These are phyloP conservation scores for Lentinus tigrinus DNA, from an alignment of 768 basidiomycete genomes.

Conservation along the genomic window DNA sequence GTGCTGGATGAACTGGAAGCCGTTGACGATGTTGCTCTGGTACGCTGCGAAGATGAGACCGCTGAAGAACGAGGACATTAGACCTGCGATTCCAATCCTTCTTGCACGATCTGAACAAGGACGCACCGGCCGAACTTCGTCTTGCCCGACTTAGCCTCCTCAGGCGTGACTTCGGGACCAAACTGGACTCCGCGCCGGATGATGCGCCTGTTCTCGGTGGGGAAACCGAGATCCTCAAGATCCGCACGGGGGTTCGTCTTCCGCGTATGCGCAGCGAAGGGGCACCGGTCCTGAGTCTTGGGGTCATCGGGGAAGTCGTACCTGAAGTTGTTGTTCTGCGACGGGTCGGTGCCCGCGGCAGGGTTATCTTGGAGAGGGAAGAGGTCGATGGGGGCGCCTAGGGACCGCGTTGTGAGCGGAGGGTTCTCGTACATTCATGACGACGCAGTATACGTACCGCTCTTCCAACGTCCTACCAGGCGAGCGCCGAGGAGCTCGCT, in stretches of 20 bases:
- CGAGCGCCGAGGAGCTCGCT: slow-evolving; percentile 33
- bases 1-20: slow-evolving; percentile 35
- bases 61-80: not conserved
- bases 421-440: too few relatives aligned
- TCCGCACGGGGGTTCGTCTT: slow-evolving; percentile 31
- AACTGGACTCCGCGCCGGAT: slow-evolving; percentile 50
- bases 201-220: slow-evolving; percentile 33
- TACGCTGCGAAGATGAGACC: slow-evolving; percentile 26
- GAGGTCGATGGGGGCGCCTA: slow-evolving; percentile 31
- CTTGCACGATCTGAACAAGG: slow-evolving; percentile 37
- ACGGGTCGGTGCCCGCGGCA: slow-evolving; percentile 25
- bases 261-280: slow-evolving; percentile 30
- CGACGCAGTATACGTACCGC: slow-evolving; percentile 13
- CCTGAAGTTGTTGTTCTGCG: slow-evolving; percentile 31
- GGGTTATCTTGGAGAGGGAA: slow-evolving; percentile 27
- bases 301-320: slow-evolving; percentile 23
- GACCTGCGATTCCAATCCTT: too few relatives aligned
- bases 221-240: slow-evolving; percentile 7
- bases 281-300: slow-evolving; percentile 26
- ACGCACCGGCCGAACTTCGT: slow-evolving; percentile 41
- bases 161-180: slow-evolving; percentile 47
- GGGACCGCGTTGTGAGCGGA: not conserved
- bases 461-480: slow-evolving; percentile 36
- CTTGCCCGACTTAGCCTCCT: slow-evolving; percentile 35
- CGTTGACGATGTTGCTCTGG: slow-evolving; percentile 30